Evolutionary conservation across 169 alveolate genomes (phyloP).

Genomic region (Cytauxzoon felis): DNA sequence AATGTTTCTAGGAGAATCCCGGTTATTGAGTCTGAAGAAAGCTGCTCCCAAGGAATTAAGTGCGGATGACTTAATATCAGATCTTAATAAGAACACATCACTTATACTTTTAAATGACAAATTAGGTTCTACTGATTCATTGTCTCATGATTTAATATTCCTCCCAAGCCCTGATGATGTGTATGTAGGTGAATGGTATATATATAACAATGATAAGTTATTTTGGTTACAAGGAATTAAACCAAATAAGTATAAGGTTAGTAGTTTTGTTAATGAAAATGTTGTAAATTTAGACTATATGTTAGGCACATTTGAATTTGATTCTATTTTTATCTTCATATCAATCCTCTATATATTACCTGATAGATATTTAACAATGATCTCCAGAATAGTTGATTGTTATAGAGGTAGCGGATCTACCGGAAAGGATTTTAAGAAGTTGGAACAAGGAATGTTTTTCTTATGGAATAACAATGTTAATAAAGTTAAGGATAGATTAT

Average conservation of each 20-base stretch:
- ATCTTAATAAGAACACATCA: too few relatives aligned
- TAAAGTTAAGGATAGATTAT: conserved; percentile 35
- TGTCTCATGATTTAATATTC: conserved; percentile 25
- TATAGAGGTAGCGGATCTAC: conserved; percentile 11
- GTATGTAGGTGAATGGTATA: not conserved
- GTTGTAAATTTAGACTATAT: conserved; percentile 8
- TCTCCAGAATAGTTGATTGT: conserved; percentile 37
- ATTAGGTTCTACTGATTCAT: too few relatives aligned
- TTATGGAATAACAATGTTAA: conserved; percentile 50
- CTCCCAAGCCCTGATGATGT: conserved; percentile 39
- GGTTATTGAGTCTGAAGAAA: not conserved
- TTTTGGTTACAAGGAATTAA: conserved; percentile 46
- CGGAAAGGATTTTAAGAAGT: not conserved
- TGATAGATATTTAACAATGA: conserved; percentile 37
- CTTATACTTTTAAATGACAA: too few relatives aligned
- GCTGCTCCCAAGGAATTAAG: conserved; percentile 1
- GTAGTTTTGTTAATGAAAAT: conserved; percentile 28
- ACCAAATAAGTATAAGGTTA: conserved; percentile 43
- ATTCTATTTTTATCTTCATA: conserved; percentile 33
- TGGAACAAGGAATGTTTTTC: conserved; percentile 26
- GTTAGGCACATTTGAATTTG: conserved; percentile 44
- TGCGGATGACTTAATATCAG: too few relatives aligned
- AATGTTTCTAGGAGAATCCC: conserved; percentile 12
- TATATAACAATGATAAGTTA: conserved; percentile 1
- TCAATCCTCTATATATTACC: conserved; percentile 26